phyloP scores from a whole-genome alignment of 768 basidiomycete genomes.

The Daedaleopsis nitida region DNA sequence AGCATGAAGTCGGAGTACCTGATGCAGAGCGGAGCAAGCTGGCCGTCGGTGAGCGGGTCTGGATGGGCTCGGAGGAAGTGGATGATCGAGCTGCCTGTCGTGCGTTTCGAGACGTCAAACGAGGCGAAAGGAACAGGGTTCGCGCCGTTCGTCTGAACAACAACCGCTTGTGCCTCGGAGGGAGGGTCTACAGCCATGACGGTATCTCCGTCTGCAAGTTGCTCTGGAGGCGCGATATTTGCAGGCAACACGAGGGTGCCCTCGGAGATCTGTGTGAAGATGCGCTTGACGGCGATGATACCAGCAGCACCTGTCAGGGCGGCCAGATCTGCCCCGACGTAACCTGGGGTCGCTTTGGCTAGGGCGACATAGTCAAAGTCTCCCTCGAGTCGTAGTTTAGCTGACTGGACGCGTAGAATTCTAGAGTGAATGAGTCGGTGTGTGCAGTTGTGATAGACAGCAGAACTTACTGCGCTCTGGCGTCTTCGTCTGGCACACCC shows the following conservation, averaged over 20 bases:
- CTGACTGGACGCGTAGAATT: constrained; percentile 83
- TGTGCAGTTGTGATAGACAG: not conserved
- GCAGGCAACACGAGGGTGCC: constrained; percentile 61
- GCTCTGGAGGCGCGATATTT: constrained; percentile 15
- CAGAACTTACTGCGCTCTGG: constrained; percentile 75
- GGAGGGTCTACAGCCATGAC: constrained; percentile 42
- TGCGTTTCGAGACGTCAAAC: constrained; percentile 38
- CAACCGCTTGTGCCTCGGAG: constrained; percentile 10
- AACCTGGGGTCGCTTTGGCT: constrained; percentile 94
- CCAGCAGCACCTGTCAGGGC: constrained; percentile 93
- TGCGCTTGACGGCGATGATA: constrained; percentile 94
- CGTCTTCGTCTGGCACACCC: constrained; percentile 93
- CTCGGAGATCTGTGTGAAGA: constrained; percentile 74
- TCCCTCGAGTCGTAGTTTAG: constrained; percentile 82
- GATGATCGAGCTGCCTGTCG: constrained; percentile 71
- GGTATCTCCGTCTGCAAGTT: constrained; percentile 25
- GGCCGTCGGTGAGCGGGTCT: constrained; percentile 69
- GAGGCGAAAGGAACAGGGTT: constrained; percentile 37
- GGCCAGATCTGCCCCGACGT: constrained; percentile 93
- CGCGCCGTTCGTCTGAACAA: constrained; percentile 7
- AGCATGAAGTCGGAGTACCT: constrained; percentile 76
- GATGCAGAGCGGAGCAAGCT: constrained; percentile 82
- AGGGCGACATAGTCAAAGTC: constrained; percentile 85
- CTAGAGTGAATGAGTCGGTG: constrained; percentile 39
- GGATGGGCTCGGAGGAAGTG: constrained; percentile 91